A percentile compares a stretch with the other conserved stretches of the same genome.
phyloP scores from a whole-genome alignment of 2,329 filamentous ascomycete species.

The Aureobasidium sp. region DNA sequence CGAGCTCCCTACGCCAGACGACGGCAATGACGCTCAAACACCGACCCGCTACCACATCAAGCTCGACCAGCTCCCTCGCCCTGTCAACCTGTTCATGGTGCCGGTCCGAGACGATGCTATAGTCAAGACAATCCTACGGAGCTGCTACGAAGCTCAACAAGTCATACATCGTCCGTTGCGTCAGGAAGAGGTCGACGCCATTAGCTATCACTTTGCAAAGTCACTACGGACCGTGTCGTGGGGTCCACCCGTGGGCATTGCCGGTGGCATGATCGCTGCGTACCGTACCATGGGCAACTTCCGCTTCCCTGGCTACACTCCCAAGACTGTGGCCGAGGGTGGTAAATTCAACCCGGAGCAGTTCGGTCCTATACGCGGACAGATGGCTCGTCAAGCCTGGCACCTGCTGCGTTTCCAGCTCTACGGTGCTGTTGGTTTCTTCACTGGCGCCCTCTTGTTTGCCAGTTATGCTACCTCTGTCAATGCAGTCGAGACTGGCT shows the following conservation, averaged over 20 bases:
- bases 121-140: constrained; percentile 24
- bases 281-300: constrained; percentile 27
- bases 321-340: constrained; percentile 27
- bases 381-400: constrained; percentile 26
- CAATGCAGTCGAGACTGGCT: constrained; percentile 26
- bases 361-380: constrained; percentile 27
- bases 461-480: constrained; percentile 26
- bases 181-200: constrained; percentile 34
- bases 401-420: constrained; percentile 23
- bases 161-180: constrained; percentile 30
- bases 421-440: constrained; percentile 24
- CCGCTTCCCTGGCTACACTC: constrained; percentile 35
- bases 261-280: constrained; percentile 25
- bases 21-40: neutral
- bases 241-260: constrained; percentile 28
- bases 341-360: constrained; percentile 32
- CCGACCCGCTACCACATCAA: constrained; percentile 25
- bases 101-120: constrained; percentile 24
- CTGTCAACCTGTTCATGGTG: constrained; percentile 26
- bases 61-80: constrained; percentile 29
- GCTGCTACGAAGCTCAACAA: constrained; percentile 22
- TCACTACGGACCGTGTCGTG: constrained; percentile 31
- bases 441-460: constrained; percentile 27
- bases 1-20: neutral
- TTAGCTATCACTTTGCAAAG: constrained; percentile 33